phyloP scores from a whole-genome alignment of 2,329 filamentous ascomycete species.

The Penicillium crustosum region DNA sequence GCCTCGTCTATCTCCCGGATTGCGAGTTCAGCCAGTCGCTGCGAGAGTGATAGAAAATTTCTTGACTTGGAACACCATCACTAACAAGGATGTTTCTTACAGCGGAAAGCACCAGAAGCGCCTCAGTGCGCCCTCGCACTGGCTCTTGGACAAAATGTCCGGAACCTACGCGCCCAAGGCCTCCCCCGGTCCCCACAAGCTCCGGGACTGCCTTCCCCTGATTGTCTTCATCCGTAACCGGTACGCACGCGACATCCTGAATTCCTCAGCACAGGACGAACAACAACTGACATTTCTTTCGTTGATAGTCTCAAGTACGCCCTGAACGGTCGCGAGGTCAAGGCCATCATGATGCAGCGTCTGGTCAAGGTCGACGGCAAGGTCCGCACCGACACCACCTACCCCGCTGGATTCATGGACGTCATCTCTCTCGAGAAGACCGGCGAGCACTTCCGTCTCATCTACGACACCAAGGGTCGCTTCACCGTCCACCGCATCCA shows the following conservation, averaged over 20 bases:
- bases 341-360: slow-evolving; percentile 98
- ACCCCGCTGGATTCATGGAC: slow-evolving; percentile 98
- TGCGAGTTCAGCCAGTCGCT: slow-evolving; percentile 8
- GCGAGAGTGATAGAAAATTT: slow-evolving; percentile 9
- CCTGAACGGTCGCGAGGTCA: slow-evolving; percentile 96
- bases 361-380: slow-evolving; percentile 99
- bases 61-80: slow-evolving; percentile 9
- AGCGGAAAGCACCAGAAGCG: slow-evolving; percentile 99
- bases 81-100: slow-evolving; percentile 37
- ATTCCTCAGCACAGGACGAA: background rate
- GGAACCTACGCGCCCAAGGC: slow-evolving; percentile 74
- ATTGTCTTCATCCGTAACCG: slow-evolving; percentile 93
- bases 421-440: slow-evolving; percentile 99
- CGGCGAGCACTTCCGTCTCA: slow-evolving; percentile 98
- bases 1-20: background rate
- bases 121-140: slow-evolving; percentile 97
- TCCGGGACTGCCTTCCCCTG: slow-evolving; percentile 96
- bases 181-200: slow-evolving; percentile 93
- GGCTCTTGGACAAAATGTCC: slow-evolving; percentile 99
- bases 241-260: slow-evolving; percentile 38
- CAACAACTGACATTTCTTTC: slow-evolving; percentile 15
- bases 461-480: slow-evolving; percentile 99
- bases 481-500: slow-evolving; percentile 99
- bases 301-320: slow-evolving; percentile 94
- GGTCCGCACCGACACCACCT: slow-evolving; percentile 98